A percentile compares a stretch with the other conserved stretches of the same genome.
Evolutionary conservation across 768 basidiomycete species (phyloP).

Genomic region (Ramaria rubella): DNA sequence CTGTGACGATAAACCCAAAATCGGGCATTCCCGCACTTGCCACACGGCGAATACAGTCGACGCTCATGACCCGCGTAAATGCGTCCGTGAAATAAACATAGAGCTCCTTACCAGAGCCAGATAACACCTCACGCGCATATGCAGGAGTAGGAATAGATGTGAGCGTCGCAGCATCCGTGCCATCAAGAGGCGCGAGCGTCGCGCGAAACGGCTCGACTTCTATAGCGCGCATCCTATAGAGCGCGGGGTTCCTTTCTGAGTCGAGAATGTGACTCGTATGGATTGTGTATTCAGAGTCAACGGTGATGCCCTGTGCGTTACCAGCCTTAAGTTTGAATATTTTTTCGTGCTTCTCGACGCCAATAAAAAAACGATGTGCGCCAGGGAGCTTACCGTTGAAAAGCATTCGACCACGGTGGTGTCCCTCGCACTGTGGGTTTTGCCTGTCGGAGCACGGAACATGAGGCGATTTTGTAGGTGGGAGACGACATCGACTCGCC

Average conservation of each 20-base stretch:
- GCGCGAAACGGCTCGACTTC: background rate
- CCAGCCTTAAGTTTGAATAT: background rate
- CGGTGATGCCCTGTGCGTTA: background rate
- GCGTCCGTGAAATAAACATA: background rate
- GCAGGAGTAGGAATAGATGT: background rate
- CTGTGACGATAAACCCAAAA: background rate
- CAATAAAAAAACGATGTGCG: background rate
- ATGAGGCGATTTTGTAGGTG: background rate
- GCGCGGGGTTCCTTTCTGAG: background rate
- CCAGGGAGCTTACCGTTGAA: background rate
- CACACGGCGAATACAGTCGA: background rate
- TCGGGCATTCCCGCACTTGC: background rate
- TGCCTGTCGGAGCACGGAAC: too few relatives aligned
- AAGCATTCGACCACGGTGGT: background rate
- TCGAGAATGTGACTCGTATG: background rate
- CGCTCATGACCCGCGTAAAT: background rate
- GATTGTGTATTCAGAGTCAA: background rate
- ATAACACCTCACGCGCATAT: constrained; percentile 4
- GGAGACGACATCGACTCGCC: background rate
- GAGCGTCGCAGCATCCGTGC: background rate
- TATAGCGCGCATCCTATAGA: background rate
- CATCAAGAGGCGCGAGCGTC: background rate
- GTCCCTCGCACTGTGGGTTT: background rate
- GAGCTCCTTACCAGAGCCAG: constrained; percentile 3
- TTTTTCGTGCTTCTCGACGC: background rate